These are phyloP conservation scores for Podaxis sp. DNA, from an alignment of 768 basidiomycete species.

Conservation along the genomic window DNA sequence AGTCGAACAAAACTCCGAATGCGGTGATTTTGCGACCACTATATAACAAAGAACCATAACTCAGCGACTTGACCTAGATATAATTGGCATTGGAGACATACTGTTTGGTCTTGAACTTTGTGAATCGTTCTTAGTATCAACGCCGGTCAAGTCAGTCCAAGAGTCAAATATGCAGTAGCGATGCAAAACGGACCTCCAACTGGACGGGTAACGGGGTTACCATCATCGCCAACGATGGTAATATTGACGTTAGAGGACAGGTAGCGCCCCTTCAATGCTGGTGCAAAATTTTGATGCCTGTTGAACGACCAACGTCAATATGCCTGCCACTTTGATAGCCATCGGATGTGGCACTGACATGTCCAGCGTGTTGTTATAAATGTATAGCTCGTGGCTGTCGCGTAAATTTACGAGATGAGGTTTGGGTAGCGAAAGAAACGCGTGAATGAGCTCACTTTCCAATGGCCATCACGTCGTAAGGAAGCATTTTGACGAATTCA, in stretches of 20 bases:
- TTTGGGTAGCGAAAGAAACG: no score
- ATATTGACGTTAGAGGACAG: constrained; percentile 87
- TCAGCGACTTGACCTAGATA: not conserved
- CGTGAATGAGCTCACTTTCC: constrained; percentile 59
- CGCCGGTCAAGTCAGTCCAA: no score
- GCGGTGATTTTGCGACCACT: constrained; percentile 74
- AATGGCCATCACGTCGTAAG: constrained; percentile 81
- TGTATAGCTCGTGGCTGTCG: constrained; percentile 78
- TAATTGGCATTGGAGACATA: constrained; percentile 21
- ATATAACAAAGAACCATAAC: not conserved
- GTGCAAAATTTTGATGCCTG: constrained; percentile 66
- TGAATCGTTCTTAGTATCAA: constrained; percentile 45
- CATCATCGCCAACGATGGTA: constrained; percentile 51
- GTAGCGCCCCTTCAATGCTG: constrained; percentile 67
- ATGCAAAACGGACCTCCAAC: constrained; percentile 32
- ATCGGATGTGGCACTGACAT: constrained; percentile 39
- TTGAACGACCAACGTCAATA: not conserved
- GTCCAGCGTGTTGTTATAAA: constrained; percentile 63
- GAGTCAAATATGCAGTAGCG: no score
- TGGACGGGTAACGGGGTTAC: constrained; percentile 32
- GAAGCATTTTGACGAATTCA: constrained; percentile 66
- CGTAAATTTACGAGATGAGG: not conserved
- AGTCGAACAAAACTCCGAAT: constrained; percentile 78
- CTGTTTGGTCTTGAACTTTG: constrained; percentile 75
- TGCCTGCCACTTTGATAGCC: not conserved